Evolutionary conservation across 352 stramenopile genomes (phyloP), one percentile per base, ranked within the genome.

Genomic region (Aphanomyces invadans): DNA sequence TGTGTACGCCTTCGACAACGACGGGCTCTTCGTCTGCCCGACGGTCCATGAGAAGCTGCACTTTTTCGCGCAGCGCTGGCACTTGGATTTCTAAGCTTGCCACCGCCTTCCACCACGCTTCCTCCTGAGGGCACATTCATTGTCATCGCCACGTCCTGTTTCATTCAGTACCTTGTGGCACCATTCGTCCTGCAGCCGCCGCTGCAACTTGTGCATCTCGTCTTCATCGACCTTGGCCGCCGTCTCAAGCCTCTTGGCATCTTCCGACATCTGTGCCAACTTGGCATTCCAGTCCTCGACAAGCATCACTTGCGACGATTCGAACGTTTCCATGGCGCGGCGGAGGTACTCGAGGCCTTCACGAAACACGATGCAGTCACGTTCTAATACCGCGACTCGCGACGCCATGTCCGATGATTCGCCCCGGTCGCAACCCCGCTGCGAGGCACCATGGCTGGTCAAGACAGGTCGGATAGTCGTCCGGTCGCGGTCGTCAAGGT

Each of bases 291-390:
- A 64, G 5, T 49, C 55, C 2, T 64, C 55, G 3, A 45, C 33
- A 25, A 64, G 55, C 36, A 19, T 45, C 2, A 64, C 23, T 29
- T 64, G 55, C 55, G 55, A 28, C 15, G 55, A 21, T 23, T 64
- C 55, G 23, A 64, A 64, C 17, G 36, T 45, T 33, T 64, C 55
- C 55, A 64, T 64, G 32, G 46, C 55, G 29, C n/a, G 19, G 32
- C 55, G 55, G 10, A 64, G 25, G 55, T 64, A 64, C 11, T 45
- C 38, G 25, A 64, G 55, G 25, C 55, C 55, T 33, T 64, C 33
- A 9, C 55, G 32, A 29, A 32, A 64, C 23, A 64, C 19, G 5
- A 19, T 23, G 19, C 38, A 64, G 32, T 64, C 55, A 3, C 38
- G 36, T 21, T 64, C 55, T 5, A 64, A 33, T n/a, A n/a, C 10